These are phyloP conservation scores for Margaritispora aquatica DNA, from an alignment of 495 filamentous ascomycete species.

Conservation along the genomic window DNA sequence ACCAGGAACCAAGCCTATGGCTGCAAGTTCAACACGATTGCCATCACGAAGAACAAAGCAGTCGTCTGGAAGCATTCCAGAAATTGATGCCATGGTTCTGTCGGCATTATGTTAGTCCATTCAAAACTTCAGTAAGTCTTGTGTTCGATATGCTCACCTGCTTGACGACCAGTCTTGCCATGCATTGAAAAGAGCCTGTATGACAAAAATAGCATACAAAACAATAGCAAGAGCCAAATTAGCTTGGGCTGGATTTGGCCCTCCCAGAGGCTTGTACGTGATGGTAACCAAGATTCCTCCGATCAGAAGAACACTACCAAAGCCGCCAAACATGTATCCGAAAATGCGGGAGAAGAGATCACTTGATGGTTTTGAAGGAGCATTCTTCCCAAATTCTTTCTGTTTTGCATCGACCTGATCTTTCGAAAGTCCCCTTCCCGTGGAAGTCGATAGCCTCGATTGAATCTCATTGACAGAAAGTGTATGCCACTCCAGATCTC, in stretches of 20 bases:
- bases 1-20: constrained; percentile 58
- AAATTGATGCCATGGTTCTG: constrained; percentile 64
- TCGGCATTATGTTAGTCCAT: too few relatives aligned
- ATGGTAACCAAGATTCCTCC: constrained; percentile 61
- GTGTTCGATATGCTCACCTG: too few relatives aligned
- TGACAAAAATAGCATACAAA: constrained; percentile 54
- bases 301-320: constrained; percentile 56
- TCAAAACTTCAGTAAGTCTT: too few relatives aligned
- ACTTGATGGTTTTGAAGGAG: constrained; percentile 51
- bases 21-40: constrained; percentile 37
- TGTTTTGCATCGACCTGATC: constrained; percentile 41
- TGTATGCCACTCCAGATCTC: constrained; percentile 49
- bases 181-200: constrained; percentile 64
- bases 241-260: constrained; percentile 55
- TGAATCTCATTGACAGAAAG: constrained; percentile 47
- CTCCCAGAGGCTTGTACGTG: constrained; percentile 62
- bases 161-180: constrained; percentile 59
- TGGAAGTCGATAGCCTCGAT: constrained; percentile 44
- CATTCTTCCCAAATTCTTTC: constrained; percentile 54
- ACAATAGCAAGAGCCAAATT: constrained; percentile 65
- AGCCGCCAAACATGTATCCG: constrained; percentile 66
- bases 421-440: constrained; percentile 41
- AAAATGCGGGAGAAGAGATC: constrained; percentile 50
- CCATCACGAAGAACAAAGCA: constrained; percentile 57
- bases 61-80: constrained; percentile 60